A percentile compares a stretch with the other conserved stretches of the same genome.
Conservation (phyloP, 192 early-diverging fungal genomes). For the Mortierella antarctica region DNA sequence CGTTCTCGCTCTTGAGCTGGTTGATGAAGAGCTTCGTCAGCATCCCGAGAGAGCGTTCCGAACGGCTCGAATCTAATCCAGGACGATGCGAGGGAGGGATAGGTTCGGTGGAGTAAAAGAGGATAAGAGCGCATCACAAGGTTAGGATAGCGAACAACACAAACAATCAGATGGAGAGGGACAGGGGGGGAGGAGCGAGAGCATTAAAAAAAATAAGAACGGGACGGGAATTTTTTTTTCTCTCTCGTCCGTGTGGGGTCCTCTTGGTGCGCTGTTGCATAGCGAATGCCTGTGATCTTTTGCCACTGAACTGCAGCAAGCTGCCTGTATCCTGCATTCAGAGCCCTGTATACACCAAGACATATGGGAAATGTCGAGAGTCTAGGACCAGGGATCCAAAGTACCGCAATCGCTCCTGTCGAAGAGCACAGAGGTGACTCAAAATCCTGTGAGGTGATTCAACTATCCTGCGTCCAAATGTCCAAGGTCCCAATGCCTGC, state of each 20-base stretch:
- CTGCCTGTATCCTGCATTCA: no score
- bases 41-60: constrained; percentile 67
- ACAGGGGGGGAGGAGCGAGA: not conserved
- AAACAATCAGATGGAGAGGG: constrained; percentile 10
- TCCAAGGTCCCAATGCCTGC: no score
- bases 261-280: constrained; percentile 4
- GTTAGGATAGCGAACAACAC: constrained; percentile 15
- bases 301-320: no score
- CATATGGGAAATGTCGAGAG: no score
- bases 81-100: not conserved
- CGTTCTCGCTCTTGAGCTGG: constrained; percentile 58
- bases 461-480: no score
- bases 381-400: no score
- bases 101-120: not conserved
- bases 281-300: no score
- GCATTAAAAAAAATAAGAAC: not conserved
- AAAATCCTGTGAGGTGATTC: no score
- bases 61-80: constrained; percentile 55
- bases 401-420: no score
- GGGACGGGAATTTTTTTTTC: constrained; percentile 38
- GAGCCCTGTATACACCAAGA: no score
- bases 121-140: not conserved
- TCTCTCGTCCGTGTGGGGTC: not conserved
- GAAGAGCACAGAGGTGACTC: no score
- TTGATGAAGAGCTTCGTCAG: constrained; percentile 72